Evolutionary conservation across 495 filamentous ascomycete genomes (phyloP).

Genomic region (Usnea hakonensis): DNA sequence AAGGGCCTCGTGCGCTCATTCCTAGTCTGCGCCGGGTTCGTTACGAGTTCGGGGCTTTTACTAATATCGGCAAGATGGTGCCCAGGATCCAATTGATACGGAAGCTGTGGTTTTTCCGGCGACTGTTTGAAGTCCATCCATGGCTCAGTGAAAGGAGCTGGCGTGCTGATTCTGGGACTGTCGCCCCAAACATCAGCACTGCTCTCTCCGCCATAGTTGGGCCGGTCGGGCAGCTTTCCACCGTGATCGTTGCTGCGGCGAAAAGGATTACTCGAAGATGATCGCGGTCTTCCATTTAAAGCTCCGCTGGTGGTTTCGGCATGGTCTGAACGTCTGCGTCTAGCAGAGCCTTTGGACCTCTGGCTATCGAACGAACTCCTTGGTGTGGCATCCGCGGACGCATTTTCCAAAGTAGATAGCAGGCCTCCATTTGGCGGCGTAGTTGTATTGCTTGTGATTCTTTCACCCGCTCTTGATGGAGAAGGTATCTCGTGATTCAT

Average conservation of each 20-base stretch:
- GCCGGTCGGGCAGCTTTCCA: slow-evolving; percentile 7
- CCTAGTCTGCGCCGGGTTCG: background rate
- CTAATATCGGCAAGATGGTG: background rate
- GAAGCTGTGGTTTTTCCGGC: background rate
- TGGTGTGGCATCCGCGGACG: slow-evolving; percentile 13
- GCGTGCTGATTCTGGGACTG: background rate
- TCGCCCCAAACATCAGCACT: slow-evolving; percentile 15
- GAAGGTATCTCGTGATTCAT: slow-evolving; percentile 9
- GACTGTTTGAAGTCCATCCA: slow-evolving; percentile 19
- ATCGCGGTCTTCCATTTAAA: background rate
- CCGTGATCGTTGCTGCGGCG: background rate
- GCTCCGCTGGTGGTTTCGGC: background rate
- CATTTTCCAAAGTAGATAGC: slow-evolving; percentile 4
- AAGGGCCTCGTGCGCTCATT: background rate
- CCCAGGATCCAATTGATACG: background rate
- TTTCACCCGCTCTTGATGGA: background rate
- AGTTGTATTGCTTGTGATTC: background rate
- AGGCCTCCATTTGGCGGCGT: background rate
- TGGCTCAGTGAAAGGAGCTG: slow-evolving; percentile 11
- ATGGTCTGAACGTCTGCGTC: background rate
- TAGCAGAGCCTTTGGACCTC: background rate
- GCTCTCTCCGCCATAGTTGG: slow-evolving; percentile 5
- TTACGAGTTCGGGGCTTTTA: background rate
- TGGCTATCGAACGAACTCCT: slow-evolving; percentile 22
- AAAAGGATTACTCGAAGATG: slow-evolving; percentile 13